Conservation (phyloP, 345 rosid genomes). For the Jatropha curcas region DNA sequence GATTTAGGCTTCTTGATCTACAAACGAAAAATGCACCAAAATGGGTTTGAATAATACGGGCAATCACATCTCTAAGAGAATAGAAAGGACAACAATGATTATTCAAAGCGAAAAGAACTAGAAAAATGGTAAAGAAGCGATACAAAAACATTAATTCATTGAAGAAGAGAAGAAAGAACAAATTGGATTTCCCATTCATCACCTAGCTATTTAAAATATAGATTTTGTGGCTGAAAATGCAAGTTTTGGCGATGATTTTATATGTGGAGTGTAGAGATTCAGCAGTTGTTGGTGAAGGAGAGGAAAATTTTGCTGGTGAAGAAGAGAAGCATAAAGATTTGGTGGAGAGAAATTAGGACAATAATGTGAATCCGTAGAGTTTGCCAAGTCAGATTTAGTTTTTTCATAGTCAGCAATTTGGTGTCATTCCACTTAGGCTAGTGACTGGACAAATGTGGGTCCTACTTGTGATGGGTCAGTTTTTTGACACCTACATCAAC, state of each 20-base stretch:
- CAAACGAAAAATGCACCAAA: slow-evolving; percentile 72
- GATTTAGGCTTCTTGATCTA: slow-evolving; percentile 74
- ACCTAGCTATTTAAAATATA: slow-evolving; percentile 16
- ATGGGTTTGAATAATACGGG: slow-evolving; percentile 75
- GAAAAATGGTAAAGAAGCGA: slow-evolving; percentile 44
- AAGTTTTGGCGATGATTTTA: slow-evolving; percentile 11
- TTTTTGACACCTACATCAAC: too few relatives aligned
- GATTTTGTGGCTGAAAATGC: slow-evolving; percentile 3
- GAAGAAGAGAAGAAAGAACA: slow-evolving; percentile 41
- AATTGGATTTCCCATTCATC: slow-evolving; percentile 20
- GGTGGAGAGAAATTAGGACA: too few relatives aligned
- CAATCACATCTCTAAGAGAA: slow-evolving; percentile 66
- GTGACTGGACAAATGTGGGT: too few relatives aligned
- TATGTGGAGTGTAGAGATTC: too few relatives aligned
- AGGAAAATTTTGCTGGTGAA: too few relatives aligned
- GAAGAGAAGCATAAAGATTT: too few relatives aligned
- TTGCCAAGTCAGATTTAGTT: too few relatives aligned
- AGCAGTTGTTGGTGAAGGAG: slow-evolving; percentile 15
- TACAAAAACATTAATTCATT: slow-evolving; percentile 55
- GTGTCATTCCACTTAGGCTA: too few relatives aligned
- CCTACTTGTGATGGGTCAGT: too few relatives aligned
- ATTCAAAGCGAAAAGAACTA: slow-evolving; percentile 14
- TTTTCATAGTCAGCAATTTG: too few relatives aligned
- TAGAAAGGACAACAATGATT: slow-evolving; percentile 17
- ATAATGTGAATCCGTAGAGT: too few relatives aligned